A percentile compares a stretch with the other conserved stretches of the same genome.
These are phyloP conservation scores for Petunia axillaris DNA, from an alignment of 257 asterid genomes.

Conservation along the genomic window DNA sequence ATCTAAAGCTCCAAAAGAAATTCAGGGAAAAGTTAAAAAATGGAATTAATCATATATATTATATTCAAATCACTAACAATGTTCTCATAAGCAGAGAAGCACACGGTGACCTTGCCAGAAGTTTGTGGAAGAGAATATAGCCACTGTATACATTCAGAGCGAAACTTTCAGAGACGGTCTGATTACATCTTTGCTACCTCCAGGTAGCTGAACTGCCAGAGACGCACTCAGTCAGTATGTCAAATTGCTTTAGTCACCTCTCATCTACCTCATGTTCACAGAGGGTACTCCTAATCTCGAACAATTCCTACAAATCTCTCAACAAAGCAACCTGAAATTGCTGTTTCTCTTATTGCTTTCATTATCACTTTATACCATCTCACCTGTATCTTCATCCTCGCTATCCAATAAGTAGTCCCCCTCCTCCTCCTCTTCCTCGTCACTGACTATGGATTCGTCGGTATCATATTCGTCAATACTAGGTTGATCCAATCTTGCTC, in stretches of 20 bases:
- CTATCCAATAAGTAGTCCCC: constrained; percentile 52
- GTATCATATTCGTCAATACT: constrained; percentile 23
- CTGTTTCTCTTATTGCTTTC: constrained; percentile 4
- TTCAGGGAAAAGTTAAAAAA: background rate
- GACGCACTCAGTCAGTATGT: background rate
- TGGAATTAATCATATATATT: background rate
- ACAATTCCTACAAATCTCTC: background rate
- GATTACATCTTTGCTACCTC: constrained; percentile 11
- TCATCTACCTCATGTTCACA: background rate
- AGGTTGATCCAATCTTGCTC: constrained; percentile 23
- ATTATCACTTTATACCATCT: constrained; percentile 17
- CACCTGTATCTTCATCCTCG: constrained; percentile 46
- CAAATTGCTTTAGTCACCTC: constrained; percentile 12
- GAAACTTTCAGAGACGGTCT: background rate
- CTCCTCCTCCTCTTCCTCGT: constrained; percentile 47
- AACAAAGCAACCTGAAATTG: background rate
- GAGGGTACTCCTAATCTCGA: background rate
- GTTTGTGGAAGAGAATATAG: constrained; percentile 12
- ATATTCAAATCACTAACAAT: background rate
- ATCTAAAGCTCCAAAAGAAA: constrained; percentile 14
- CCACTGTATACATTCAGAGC: background rate
- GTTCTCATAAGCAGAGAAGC: background rate
- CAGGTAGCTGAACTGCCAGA: background rate
- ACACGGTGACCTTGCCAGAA: background rate
- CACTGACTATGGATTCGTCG: constrained; percentile 30